Percentiles rank a stretch among this genome's conserved stretches.
These are phyloP conservation scores for Apocynum venetum DNA, from an alignment of 257 asterid species.

Conservation along the genomic window DNA sequence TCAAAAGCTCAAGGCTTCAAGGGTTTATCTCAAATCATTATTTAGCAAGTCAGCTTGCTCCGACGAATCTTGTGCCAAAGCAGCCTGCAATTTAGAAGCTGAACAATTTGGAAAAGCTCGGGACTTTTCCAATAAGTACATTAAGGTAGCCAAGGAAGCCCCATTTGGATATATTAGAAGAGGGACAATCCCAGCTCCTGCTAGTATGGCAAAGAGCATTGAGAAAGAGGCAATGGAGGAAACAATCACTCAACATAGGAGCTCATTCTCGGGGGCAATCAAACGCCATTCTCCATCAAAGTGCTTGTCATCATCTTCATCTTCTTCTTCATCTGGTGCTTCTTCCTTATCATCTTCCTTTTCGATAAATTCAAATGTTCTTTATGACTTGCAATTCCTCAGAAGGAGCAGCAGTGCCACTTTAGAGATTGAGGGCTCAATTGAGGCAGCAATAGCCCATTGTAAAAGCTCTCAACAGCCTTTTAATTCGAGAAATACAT, in stretches of 20 bases:
- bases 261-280: slow-evolving; percentile 74
- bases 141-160: slow-evolving; percentile 27
- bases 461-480: slow-evolving; percentile 66
- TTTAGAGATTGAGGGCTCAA: slow-evolving; percentile 55
- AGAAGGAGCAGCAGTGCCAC: slow-evolving; percentile 66
- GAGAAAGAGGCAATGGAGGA: slow-evolving; percentile 32
- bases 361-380: slow-evolving; percentile 44
- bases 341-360: slow-evolving; percentile 62
- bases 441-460: slow-evolving; percentile 87
- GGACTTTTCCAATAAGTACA: slow-evolving; percentile 21
- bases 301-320: slow-evolving; percentile 50
- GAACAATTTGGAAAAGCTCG: slow-evolving; percentile 10
- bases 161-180: slow-evolving; percentile 30
- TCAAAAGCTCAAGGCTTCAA: slow-evolving; percentile 40
- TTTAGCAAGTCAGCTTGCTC: slow-evolving; percentile 38
- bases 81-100: slow-evolving; percentile 14
- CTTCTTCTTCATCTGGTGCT: slow-evolving; percentile 43
- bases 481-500: slow-evolving; percentile 26
- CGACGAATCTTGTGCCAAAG: slow-evolving; percentile 22
- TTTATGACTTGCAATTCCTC: slow-evolving; percentile 32
- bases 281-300: slow-evolving; percentile 55
- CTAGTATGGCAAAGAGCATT: slow-evolving; percentile 32
- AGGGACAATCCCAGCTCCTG: slow-evolving; percentile 41
- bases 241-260: slow-evolving; percentile 35
- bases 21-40: slow-evolving; percentile 32